Conservation (phyloP, 192 early-diverging fungal species). For the Mortierella alpina region DNA sequence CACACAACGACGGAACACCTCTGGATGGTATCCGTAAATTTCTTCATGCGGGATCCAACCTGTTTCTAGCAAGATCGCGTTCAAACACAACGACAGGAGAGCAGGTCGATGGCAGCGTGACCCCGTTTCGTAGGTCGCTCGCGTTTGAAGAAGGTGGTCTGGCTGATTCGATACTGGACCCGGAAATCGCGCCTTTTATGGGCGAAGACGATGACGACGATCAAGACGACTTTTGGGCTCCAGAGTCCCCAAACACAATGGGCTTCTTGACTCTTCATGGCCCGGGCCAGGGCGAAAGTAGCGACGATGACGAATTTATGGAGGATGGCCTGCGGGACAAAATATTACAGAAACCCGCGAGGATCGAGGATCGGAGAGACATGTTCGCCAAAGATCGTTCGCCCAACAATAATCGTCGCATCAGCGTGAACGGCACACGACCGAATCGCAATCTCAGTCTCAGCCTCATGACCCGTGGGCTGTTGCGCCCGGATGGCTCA, state of each 20-base stretch:
- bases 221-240: conserved; percentile 51
- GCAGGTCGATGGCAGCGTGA: conserved; percentile 26
- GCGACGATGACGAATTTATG: conserved; percentile 59
- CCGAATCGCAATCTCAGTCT: conserved; percentile 44
- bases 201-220: conserved; percentile 70
- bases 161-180: conserved; percentile 61
- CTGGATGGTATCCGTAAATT: conserved; percentile 54
- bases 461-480: conserved; percentile 52
- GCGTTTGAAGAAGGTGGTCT: conserved; percentile 50
- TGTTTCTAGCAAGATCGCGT: conserved; percentile 56
- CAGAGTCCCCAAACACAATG: conserved; percentile 49
- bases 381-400: conserved; percentile 63
- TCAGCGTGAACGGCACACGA: conserved; percentile 56
- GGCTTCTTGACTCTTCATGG: conserved; percentile 38
- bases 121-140: conserved; percentile 61
- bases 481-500: conserved; percentile 52
- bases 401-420: conserved; percentile 54
- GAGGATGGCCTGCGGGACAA: conserved; percentile 54
- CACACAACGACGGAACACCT: conserved; percentile 26
- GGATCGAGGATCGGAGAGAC: conserved; percentile 62
- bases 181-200: conserved; percentile 70
- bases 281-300: conserved; percentile 44
- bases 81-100: conserved; percentile 56
- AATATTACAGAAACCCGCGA: conserved; percentile 19
- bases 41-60: conserved; percentile 41